Base-by-base conservation (phyloP, 495 filamentous ascomycete species). In the Alectoria sarmentosa region DNA sequence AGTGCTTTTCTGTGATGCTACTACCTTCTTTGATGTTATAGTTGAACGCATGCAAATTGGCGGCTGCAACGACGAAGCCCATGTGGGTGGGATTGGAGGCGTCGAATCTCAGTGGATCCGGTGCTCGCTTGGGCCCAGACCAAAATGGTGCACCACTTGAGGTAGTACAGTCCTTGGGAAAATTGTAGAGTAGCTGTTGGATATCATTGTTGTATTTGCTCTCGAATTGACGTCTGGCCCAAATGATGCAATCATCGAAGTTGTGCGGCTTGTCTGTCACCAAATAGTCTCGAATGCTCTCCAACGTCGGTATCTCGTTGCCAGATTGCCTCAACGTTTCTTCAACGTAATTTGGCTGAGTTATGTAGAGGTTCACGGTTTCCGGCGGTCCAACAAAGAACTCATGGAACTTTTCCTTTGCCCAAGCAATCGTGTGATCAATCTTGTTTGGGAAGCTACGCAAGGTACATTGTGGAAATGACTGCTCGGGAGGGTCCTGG, bases 361-460 rank as follows among this genome's bases (percentile, higher is more conserved):
- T 88, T 48, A 98, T 83, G 70, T 99, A 99, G 63, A 95, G 84
- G 75, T 99, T 99, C 69, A 93, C 92, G 21, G 92, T 87, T 77
- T 99, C 94, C 23, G 93, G 89, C 19, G 92, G 90, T 62, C 92
- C 92, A 65, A 95, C 91, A 69, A 96, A 99, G 64, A 88, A 92
- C 26, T 86, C 86, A 75, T 96, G 90, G 79, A 99, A 99, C 28
- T 96, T 79, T 71, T 98, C 94, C 55, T 93, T 86, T 34, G 92
- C 90, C 95, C 95, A 99, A 28, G 95, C 95, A 74, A 99, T 99
- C 8, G 95, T 99, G 72, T 99, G 95, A 77, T 99, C 91, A 72
- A 99, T 99, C 71, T 86, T 88, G 79, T 99, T 99, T 63, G 95
- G 95, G 82, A 99, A 99, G 79, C 92, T 96, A 66, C 92, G 84